These are phyloP conservation scores for Sordariomycetes sp. DNA, from an alignment of 2,329 filamentous ascomycete genomes.

Conservation along the genomic window DNA sequence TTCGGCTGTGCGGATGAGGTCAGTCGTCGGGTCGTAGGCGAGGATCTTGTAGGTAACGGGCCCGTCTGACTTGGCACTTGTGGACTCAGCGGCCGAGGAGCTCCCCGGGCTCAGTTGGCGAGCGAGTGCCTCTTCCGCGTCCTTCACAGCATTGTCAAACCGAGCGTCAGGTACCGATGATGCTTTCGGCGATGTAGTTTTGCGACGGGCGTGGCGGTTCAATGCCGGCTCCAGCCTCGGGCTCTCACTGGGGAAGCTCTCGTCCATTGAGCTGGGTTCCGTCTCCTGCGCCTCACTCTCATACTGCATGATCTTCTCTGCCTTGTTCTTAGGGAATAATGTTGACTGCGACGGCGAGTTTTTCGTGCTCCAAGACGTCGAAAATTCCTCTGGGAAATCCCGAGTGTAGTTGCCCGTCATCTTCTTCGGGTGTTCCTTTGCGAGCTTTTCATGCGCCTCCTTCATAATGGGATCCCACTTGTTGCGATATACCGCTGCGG, in stretches of 20 bases:
- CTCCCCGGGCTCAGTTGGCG: conserved; percentile 18
- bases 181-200: conserved; percentile 4
- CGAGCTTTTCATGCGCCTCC: conserved; percentile 2
- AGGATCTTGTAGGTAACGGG: conserved; percentile 49
- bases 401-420: conserved; percentile 38
- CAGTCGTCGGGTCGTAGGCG: conserved; percentile 52
- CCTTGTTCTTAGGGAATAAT: conserved; percentile 12
- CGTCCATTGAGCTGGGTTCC: conserved; percentile 28
- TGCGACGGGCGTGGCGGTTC: conserved; percentile 11
- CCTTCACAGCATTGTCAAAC: conserved; percentile 27
- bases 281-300: conserved; percentile 12
- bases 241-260: conserved; percentile 24
- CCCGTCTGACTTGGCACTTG: conserved; percentile 3
- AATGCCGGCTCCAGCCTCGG: conserved; percentile 18
- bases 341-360: conserved; percentile 15
- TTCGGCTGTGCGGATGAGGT: conserved; percentile 49
- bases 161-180: not conserved
- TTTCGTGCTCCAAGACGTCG: conserved; percentile 27
- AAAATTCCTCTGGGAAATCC: conserved; percentile 45
- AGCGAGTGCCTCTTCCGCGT: conserved; percentile 33
- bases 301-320: not conserved
- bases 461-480: conserved; percentile 3
- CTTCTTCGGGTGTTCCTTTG: not conserved
- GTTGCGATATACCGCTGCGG: not conserved
- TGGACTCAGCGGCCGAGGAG: conserved; percentile 1